Evolutionary conservation across 129 eudicot genomes (phyloP).

Genomic region (Artemisia annua): DNA sequence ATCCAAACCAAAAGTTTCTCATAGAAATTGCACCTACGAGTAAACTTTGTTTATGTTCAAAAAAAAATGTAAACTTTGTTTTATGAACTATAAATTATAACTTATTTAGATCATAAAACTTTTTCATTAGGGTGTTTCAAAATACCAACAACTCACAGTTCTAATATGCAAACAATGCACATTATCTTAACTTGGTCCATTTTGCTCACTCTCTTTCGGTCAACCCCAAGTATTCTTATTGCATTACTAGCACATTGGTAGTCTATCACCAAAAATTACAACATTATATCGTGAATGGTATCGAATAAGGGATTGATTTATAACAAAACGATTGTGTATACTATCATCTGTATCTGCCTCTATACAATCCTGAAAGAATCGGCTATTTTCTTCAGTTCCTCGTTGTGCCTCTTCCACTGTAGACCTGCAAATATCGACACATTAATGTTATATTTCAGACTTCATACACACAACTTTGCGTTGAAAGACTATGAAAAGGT

Average conservation of each 20-base stretch:
- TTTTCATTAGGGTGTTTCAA: no score
- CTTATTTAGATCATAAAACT: no score
- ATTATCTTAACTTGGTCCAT: neutral
- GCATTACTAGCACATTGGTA: slow-evolving; percentile 10
- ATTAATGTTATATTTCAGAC: neutral
- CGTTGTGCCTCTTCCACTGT: slow-evolving; percentile 90
- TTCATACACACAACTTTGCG: no score
- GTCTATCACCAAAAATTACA: neutral
- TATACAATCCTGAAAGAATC: slow-evolving; percentile 83
- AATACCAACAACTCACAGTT: no score
- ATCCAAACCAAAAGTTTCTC: no score
- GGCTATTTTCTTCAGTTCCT: slow-evolving; percentile 72
- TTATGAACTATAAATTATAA: no score
- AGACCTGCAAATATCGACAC: slow-evolving; percentile 53
- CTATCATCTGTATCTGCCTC: neutral
- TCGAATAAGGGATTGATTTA: slow-evolving; percentile 14
- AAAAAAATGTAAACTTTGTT: no score
- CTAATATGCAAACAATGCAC: no score
- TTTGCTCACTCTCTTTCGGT: neutral
- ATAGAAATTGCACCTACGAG: no score
- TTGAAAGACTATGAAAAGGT: neutral
- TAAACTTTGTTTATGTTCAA: no score
- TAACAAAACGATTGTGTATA: neutral
- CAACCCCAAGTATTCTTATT: neutral
- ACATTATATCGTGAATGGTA: neutral